These are phyloP conservation scores for Erythrophleum fordii DNA, from an alignment of 306 rosid genomes.

Conservation along the genomic window DNA sequence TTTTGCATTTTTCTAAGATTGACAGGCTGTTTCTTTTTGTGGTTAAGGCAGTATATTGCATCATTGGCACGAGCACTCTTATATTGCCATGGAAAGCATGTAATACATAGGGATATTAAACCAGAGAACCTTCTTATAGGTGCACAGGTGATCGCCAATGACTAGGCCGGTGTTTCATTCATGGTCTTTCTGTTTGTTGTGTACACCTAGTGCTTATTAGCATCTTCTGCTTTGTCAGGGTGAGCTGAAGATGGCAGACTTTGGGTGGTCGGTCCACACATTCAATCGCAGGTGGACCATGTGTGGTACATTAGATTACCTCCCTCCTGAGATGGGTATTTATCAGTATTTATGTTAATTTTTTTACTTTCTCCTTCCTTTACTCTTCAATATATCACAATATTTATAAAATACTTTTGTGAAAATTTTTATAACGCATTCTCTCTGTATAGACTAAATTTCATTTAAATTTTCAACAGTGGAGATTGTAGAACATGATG, in stretches of 20 bases:
- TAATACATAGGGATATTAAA: slow-evolving; percentile 92
- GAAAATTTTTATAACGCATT: not conserved
- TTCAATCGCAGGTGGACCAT: slow-evolving; percentile 94
- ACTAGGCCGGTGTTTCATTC: slow-evolving; percentile 29
- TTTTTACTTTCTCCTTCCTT: not conserved
- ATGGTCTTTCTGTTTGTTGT: not conserved
- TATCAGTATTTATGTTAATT: not conserved
- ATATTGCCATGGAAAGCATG: slow-evolving; percentile 98
- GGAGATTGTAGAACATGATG: slow-evolving; percentile 97
- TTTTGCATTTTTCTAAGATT: slow-evolving; percentile 22
- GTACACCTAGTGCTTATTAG: slow-evolving; percentile 25
- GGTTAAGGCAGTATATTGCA: slow-evolving; percentile 76
- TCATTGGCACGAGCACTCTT: slow-evolving; percentile 95
- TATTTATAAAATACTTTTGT: not conserved
- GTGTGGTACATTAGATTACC: slow-evolving; percentile 98
- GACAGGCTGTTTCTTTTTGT: slow-evolving; percentile 27
- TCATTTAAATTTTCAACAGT: slow-evolving; percentile 55
- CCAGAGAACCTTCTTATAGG: slow-evolving; percentile 95
- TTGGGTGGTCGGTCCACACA: slow-evolving; percentile 99
- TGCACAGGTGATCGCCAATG: slow-evolving; percentile 70
- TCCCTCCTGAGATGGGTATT: slow-evolving; percentile 99
- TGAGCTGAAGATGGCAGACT: slow-evolving; percentile 93
- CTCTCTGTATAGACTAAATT: slow-evolving; percentile 5
- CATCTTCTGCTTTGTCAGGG: slow-evolving; percentile 60
- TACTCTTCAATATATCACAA: not conserved